A percentile compares a stretch with the other conserved stretches of the same genome.
Conservation (phyloP, 2,329 filamentous ascomycete genomes). For the Proliferodiscus dingleyae region DNA sequence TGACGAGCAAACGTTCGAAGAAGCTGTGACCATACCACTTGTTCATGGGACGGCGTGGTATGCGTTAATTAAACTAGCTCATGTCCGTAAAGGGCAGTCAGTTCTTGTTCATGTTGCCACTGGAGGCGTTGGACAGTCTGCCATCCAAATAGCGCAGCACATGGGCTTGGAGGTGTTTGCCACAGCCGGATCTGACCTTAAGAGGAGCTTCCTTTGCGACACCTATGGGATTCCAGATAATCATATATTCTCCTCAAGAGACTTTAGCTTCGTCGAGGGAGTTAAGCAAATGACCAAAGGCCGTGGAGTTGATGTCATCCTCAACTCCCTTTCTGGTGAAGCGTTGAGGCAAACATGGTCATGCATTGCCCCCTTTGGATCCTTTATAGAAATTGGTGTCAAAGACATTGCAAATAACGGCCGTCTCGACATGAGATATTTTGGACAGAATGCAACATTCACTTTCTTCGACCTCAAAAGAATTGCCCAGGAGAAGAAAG, state of each 20-base stretch:
- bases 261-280: conserved; percentile 33
- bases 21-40: conserved; percentile 15
- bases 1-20: conserved; percentile 6
- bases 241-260: conserved; percentile 37
- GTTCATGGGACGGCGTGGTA: conserved; percentile 16
- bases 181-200: conserved; percentile 29
- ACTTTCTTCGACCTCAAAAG: not conserved
- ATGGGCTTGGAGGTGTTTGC: conserved; percentile 25
- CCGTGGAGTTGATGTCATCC: conserved; percentile 26
- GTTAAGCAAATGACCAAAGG: conserved; percentile 21
- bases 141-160: conserved; percentile 28
- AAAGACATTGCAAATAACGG: conserved; percentile 21
- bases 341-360: conserved; percentile 38
- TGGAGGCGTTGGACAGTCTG: conserved; percentile 31
- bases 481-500: conserved; percentile 2
- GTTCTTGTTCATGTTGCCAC: conserved; percentile 31
- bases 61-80: conserved; percentile 12
- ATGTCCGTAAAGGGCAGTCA: conserved; percentile 16
- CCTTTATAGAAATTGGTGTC: conserved; percentile 35
- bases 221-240: conserved; percentile 32
- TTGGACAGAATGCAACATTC: conserved; percentile 5
- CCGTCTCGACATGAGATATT: conserved; percentile 14
- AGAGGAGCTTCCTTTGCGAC: conserved; percentile 26
- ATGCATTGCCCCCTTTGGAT: conserved; percentile 34
- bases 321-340: conserved; percentile 21